Percentiles rank a stretch among this genome's conserved stretches.
These are phyloP conservation scores for Sanghuangporus weigelae DNA, from an alignment of 1,284 basidiomycete species.

Conservation along the genomic window DNA sequence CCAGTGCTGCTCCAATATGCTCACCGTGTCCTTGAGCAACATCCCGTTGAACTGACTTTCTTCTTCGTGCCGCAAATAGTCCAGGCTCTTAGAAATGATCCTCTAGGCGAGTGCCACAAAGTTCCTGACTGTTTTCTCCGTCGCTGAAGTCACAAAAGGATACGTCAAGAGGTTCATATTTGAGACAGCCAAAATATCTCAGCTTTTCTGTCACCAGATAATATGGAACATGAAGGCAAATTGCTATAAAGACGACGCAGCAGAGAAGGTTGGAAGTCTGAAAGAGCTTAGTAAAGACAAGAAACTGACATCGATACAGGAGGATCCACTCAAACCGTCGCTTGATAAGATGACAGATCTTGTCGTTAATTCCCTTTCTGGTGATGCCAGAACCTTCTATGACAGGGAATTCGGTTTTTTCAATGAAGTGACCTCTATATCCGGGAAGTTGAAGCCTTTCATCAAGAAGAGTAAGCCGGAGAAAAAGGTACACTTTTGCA, in stretches of 20 bases:
- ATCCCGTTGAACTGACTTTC: constrained; percentile 93
- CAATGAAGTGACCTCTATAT: constrained; percentile 94
- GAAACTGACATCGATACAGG: constrained; percentile 39
- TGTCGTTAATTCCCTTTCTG: constrained; percentile 84
- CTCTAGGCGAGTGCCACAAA: constrained; percentile 56
- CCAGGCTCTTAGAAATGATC: constrained; percentile 88
- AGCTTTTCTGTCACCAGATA: constrained; percentile 98
- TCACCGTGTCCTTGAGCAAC: constrained; percentile 91
- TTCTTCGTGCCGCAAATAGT: constrained; percentile 99
- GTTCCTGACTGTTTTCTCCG: not conserved
- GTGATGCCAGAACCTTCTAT: constrained; percentile 90
- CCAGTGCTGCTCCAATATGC: constrained; percentile 93
- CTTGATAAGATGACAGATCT: constrained; percentile 85
- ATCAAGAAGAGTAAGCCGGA: constrained; percentile 96
- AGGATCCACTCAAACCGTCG: constrained; percentile 92
- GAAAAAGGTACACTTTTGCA: constrained; percentile 70
- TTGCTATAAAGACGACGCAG: constrained; percentile 87
- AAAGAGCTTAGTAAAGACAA: not conserved
- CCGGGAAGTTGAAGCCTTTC: constrained; percentile 94
- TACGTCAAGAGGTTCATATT: constrained; percentile 97
- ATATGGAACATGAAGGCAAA: constrained; percentile 99
- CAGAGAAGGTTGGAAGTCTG: constrained; percentile 59
- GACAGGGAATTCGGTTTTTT: constrained; percentile 97
- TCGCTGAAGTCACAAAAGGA: constrained; percentile 40
- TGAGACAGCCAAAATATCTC: constrained; percentile 96